These are phyloP conservation scores for Herpetospermum pedunculosum DNA, from an alignment of 306 rosid species.

Conservation along the genomic window DNA sequence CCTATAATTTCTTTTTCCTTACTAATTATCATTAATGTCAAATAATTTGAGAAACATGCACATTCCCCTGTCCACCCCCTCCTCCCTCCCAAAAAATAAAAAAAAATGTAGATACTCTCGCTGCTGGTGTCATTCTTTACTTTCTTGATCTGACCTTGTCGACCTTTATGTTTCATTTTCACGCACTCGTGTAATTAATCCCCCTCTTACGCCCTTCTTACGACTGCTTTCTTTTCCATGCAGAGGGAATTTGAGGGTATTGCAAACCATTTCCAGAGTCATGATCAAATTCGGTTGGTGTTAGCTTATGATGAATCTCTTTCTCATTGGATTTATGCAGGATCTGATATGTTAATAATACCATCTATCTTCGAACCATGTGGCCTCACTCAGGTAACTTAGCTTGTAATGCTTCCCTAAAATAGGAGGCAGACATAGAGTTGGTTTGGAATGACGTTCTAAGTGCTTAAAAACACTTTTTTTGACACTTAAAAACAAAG, in stretches of 20 bases:
- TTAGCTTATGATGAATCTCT: conserved; percentile 85
- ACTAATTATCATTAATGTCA: not conserved
- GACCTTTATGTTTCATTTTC: not conserved
- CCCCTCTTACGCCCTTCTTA: not conserved
- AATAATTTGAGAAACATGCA: not conserved
- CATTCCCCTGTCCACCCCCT: too few relatives aligned
- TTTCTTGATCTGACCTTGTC: not conserved
- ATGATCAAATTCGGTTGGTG: conserved; percentile 64
- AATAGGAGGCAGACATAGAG: too few relatives aligned
- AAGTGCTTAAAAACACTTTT: too few relatives aligned
- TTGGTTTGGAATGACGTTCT: too few relatives aligned
- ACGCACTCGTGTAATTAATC: not conserved
- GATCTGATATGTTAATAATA: conserved; percentile 87
- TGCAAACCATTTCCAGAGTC: conserved; percentile 60
- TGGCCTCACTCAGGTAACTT: conserved; percentile 98
- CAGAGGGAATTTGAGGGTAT: conserved; percentile 89
- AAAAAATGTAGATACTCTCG: not conserved
- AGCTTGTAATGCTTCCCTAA: too few relatives aligned
- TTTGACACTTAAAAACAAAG: too few relatives aligned
- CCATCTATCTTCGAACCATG: conserved; percentile 99
- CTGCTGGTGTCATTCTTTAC: not conserved
- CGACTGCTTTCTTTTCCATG: conserved; percentile 8
- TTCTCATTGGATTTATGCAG: conserved; percentile 79
- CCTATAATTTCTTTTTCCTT: not conserved
- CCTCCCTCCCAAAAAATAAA: too few relatives aligned